Conservation (phyloP, 2,329 filamentous ascomycete genomes). For the Eutypa lata region DNA sequence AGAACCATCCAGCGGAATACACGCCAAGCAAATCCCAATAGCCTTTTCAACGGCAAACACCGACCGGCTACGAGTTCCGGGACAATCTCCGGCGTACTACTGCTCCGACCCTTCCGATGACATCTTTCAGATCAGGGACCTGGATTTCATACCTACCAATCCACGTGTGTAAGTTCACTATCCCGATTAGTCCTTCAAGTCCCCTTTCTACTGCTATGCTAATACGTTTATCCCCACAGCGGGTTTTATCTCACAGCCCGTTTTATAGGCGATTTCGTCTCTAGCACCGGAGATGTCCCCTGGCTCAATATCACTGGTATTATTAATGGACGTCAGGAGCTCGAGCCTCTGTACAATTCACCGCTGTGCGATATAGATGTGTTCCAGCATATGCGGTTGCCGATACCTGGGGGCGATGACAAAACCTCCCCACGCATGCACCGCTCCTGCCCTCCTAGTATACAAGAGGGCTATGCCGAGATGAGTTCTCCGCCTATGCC, state of each 20-base stretch:
- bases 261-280: not conserved
- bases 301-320: not conserved
- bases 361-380: not conserved
- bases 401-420: not conserved
- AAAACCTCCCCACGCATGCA: not conserved
- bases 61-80: not conserved
- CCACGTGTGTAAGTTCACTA: not conserved
- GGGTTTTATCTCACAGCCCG: not conserved
- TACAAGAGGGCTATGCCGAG: not conserved
- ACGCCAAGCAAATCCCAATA: not conserved
- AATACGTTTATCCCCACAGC: not conserved
- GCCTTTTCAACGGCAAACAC: not conserved
- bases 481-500: not conserved
- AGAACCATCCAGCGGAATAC: not conserved
- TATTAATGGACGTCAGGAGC: not conserved
- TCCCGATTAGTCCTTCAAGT: not conserved
- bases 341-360: not conserved
- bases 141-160: not conserved
- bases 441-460: not conserved
- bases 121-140: not conserved
- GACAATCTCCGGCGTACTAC: not conserved
- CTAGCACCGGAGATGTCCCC: not conserved
- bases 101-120: not conserved
- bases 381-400: not conserved
- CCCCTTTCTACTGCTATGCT: not conserved